Evolutionary conservation across 2,329 filamentous ascomycete genomes (phyloP), one percentile per base, ranked within the genome.

Genomic region (Botrytis deweyae): DNA sequence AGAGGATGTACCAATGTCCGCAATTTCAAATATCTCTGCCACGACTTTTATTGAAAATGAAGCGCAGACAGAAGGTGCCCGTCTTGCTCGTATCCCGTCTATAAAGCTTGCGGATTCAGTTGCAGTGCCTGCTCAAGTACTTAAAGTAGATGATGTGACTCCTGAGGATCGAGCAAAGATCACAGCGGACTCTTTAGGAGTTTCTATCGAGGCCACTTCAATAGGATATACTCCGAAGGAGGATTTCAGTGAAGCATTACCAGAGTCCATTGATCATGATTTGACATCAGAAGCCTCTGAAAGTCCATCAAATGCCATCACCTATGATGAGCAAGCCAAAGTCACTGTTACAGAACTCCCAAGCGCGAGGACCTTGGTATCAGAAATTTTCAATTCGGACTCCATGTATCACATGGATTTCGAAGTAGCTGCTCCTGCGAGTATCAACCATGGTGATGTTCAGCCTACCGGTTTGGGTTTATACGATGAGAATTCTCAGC

Each of bases 21-120:
- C 90, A 4, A 80, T 89, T 22, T 92, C 91, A 9, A 83, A 83
- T 65, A 83, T 83, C 9, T 91, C 90, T n/a, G 86, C 86, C 61
- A 87, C 87, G 12, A 93, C 91, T 0, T 90, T 93, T 78, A 92
- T 94, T 77, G 92, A 94, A 77, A 87, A 86, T n/a, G 92, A 94
- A 77, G 86, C 90, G 36, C 92, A 94, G 80, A 88, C 87, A 1
- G 88, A 90, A 64, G 83, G 86, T 29, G 74, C 79, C 33, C 75
- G 75, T 29, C 62, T 77, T 52, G 77, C 75, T 70, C 76, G 75
- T 4, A 76, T 78, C 46, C 63, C 76, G 42, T 75, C 76, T 55
- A 42, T 49, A 18, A 40, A 68, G 20, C 63, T 61, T 52, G 44
- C 70, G 20, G 61, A 42, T 55, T 36, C 70, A 7, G 40, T 36